Percentiles rank a stretch among this genome's conserved stretches.
phyloP scores from a whole-genome alignment of 1,139 yeast species.

The Eremothecium coryli region DNA sequence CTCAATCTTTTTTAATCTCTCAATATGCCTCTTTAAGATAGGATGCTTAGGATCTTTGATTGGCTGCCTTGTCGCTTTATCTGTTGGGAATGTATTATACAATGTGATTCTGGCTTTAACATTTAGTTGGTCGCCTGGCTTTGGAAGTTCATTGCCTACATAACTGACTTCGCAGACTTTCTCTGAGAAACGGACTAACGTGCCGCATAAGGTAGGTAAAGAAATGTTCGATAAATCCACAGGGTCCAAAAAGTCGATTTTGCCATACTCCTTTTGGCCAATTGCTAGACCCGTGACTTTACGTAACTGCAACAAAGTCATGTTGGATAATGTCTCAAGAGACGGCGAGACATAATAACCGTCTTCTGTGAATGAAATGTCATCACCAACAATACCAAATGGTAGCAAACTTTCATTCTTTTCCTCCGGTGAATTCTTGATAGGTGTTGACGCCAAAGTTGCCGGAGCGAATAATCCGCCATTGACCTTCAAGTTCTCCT shows the following conservation, averaged over 20 bases:
- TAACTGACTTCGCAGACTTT: slow-evolving; percentile 69
- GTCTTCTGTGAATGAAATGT: slow-evolving; percentile 43
- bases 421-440: slow-evolving; percentile 7
- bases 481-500: slow-evolving; percentile 12
- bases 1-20: slow-evolving; percentile 51
- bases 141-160: slow-evolving; percentile 52
- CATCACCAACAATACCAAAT: slow-evolving; percentile 29
- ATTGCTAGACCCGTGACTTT: slow-evolving; percentile 58
- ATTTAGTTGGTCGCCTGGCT: slow-evolving; percentile 75
- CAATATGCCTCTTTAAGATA: slow-evolving; percentile 58
- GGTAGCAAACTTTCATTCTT: slow-evolving; percentile 9
- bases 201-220: slow-evolving; percentile 56
- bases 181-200: slow-evolving; percentile 50
- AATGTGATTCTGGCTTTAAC: slow-evolving; percentile 64
- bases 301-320: slow-evolving; percentile 56
- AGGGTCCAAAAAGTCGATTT: slow-evolving; percentile 64
- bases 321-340: slow-evolving; percentile 47
- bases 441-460: slow-evolving; percentile 7
- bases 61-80: slow-evolving; percentile 63
- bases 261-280: slow-evolving; percentile 76
- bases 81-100: slow-evolving; percentile 68
- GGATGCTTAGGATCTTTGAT: slow-evolving; percentile 74
- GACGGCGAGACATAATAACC: slow-evolving; percentile 90
- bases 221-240: slow-evolving; percentile 70
- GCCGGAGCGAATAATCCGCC: slow-evolving; percentile 6